Conservation (phyloP, 2,329 filamentous ascomycete species). For the Trichoderma semiorbis region DNA sequence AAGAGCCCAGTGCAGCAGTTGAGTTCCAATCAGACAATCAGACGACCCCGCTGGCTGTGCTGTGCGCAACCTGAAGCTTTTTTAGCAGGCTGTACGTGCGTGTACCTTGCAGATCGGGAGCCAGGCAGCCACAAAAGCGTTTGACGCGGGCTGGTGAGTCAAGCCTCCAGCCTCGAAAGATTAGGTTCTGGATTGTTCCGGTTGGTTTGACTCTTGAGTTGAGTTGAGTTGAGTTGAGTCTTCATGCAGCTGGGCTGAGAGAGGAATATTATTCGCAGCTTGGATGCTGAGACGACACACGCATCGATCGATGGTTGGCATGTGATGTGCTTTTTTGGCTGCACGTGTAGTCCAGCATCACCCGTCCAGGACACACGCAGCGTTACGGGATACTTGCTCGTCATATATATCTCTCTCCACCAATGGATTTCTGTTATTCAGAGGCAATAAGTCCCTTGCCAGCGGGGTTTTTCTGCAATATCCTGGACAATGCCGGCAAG, state of each 20-base stretch:
- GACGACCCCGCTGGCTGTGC: not conserved
- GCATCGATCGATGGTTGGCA: not conserved
- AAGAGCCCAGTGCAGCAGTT: not conserved
- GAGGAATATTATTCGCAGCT: not conserved
- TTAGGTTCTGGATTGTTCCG: not conserved
- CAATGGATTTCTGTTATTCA: not conserved
- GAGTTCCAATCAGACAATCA: not conserved
- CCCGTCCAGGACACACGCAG: not conserved
- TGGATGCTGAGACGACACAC: not conserved
- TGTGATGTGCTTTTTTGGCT: not conserved
- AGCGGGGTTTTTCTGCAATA: not conserved
- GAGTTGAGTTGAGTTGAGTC: not conserved
- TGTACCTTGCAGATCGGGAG: conserved; percentile 2
- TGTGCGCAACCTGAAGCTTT: not conserved
- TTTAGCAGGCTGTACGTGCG: not conserved
- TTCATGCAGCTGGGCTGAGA: not conserved
- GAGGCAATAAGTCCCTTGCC: not conserved
- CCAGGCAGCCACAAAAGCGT: conserved; percentile 7
- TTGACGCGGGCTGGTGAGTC: not conserved
- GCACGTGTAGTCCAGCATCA: not conserved
- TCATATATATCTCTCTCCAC: not conserved
- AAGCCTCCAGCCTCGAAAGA: not conserved
- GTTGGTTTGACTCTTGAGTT: not conserved
- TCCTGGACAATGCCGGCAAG: not conserved
- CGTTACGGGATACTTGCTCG: not conserved